These are phyloP conservation scores for Mycena capillaripes DNA, from an alignment of 768 basidiomycete species.

Conservation along the genomic window DNA sequence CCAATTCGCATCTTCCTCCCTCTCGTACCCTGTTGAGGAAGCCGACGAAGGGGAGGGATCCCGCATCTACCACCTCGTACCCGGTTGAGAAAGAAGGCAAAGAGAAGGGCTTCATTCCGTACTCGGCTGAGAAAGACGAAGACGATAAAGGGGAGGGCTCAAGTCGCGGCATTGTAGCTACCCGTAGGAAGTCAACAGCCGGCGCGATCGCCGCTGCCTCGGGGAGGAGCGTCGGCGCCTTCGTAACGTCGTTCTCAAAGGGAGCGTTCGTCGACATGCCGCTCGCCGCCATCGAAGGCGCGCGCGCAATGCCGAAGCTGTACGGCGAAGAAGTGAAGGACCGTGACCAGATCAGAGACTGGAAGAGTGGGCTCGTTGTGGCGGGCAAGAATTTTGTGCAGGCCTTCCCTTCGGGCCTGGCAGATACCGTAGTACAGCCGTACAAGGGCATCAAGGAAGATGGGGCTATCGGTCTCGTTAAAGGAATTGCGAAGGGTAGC, in stretches of 20 bases:
- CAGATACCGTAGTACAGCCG: conserved; percentile 33
- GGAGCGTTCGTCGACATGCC: conserved; percentile 49
- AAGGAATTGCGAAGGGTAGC: conserved; percentile 34
- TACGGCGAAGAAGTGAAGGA: conserved; percentile 52
- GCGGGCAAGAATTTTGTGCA: conserved; percentile 50
- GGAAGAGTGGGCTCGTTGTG: conserved; percentile 53
- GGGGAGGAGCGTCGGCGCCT: conserved; percentile 43
- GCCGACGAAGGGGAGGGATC: conserved; percentile 29
- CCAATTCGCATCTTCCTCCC: no score
- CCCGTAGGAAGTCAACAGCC: conserved; percentile 6
- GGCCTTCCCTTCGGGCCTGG: conserved; percentile 23
- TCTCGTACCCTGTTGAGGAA: no score
- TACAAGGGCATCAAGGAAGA: conserved; percentile 35
- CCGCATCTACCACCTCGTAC: no score
- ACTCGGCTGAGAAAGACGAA: no score
- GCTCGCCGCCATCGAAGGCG: conserved; percentile 49
- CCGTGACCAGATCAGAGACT: conserved; percentile 49
- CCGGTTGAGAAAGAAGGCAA: no score
- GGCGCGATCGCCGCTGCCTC: conserved; percentile 52
- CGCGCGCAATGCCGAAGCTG: conserved; percentile 49
- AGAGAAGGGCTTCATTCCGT: no score
- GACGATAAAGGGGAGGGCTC: background rate
- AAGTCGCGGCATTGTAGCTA: no score
- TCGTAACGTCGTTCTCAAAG: conserved; percentile 41
- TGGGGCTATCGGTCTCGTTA: conserved; percentile 26